phyloP scores from a whole-genome alignment of 306 rosid genomes.

The Ammopiptanthus mongolicus region DNA sequence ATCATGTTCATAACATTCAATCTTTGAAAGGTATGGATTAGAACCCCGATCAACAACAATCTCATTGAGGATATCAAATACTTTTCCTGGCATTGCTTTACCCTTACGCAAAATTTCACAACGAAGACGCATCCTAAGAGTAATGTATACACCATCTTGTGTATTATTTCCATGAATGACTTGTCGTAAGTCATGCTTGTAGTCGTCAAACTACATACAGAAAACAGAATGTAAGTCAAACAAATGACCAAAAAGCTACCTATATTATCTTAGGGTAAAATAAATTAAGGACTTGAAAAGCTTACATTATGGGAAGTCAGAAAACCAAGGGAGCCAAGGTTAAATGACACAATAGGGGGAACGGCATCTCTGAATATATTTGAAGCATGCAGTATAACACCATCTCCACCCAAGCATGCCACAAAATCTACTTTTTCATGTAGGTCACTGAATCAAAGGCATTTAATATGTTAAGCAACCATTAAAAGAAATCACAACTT shows the following conservation, averaged over 20 bases:
- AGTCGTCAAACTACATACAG: conserved; percentile 66
- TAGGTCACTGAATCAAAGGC: conserved; percentile 58
- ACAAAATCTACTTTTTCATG: conserved; percentile 98
- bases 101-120: conserved; percentile 87
- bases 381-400: conserved; percentile 95
- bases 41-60: conserved; percentile 96
- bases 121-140: conserved; percentile 94
- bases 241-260: neutral
- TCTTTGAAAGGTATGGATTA: conserved; percentile 95
- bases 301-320: conserved; percentile 88
- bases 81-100: conserved; percentile 82
- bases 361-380: conserved; percentile 86
- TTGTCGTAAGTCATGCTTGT: conserved; percentile 69
- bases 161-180: conserved; percentile 86
- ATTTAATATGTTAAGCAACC: conserved; percentile 27
- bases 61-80: conserved; percentile 88
- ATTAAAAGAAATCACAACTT: conserved; percentile 12
- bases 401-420: conserved; percentile 98
- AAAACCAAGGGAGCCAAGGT: conserved; percentile 99
- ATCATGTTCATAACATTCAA: conserved; percentile 89
- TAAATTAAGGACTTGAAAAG: conserved; percentile 16
- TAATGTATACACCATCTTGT: conserved; percentile 92
- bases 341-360: conserved; percentile 94
- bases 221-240: conserved; percentile 30
- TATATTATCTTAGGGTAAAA: neutral